Evolutionary conservation across 1,139 yeast genomes (phyloP).

Genomic region (Yamadazyma friedrichii): DNA sequence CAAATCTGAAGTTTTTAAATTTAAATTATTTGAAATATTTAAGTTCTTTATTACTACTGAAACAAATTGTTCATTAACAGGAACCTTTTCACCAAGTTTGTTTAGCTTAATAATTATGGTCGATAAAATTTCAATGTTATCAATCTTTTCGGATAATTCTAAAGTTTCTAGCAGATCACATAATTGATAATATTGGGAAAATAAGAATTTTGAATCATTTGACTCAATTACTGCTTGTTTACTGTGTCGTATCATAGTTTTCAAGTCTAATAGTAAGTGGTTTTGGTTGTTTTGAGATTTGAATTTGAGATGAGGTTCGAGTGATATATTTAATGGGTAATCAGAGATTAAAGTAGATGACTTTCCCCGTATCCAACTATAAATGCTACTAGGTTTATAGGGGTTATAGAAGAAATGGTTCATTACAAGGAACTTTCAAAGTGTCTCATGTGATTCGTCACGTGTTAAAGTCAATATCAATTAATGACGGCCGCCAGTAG

Average conservation of each 20-base stretch:
- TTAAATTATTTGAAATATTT: conserved; percentile 9
- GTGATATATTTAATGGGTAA: no score
- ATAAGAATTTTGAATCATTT: not conserved
- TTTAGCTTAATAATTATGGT: conserved; percentile 10
- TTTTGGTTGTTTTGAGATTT: not conserved
- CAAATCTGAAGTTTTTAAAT: conserved; percentile 5
- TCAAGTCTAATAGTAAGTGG: no score
- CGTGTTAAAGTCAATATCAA: no score
- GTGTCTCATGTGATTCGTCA: no score
- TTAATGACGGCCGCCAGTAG: no score
- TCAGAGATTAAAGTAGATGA: no score
- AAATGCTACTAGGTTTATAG: no score
- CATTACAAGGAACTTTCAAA: no score
- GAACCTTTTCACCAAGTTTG: conserved; percentile 3
- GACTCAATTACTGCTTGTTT: conserved; percentile 1
- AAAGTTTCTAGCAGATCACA: not conserved
- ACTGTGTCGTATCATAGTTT: conserved; percentile 1
- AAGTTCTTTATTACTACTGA: conserved; percentile 3
- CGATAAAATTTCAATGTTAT: conserved; percentile 7
- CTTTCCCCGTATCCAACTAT: no score
- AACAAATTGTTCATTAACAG: conserved; percentile 2
- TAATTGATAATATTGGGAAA: not conserved
- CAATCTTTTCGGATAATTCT: not conserved
- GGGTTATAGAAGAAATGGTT: no score
- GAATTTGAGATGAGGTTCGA: no score